Evolutionary conservation across 192 early-diverging fungal species (phyloP).

Genomic region (Coemansia brasiliensis): DNA sequence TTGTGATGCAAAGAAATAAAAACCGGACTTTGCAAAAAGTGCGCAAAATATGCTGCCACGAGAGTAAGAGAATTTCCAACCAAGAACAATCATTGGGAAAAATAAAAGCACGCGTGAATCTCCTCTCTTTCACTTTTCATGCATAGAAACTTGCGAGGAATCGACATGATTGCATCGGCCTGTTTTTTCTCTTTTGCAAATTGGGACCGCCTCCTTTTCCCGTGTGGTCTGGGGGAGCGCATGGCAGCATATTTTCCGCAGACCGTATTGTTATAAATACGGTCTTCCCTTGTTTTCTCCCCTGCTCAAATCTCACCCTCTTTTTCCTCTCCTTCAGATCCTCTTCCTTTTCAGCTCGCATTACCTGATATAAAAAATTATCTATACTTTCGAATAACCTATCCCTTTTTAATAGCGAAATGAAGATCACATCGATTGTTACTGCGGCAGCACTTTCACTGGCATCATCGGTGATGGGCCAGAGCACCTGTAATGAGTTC

Average conservation of each 20-base stretch:
- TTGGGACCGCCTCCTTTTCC: no score
- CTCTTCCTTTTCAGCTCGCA: constrained; percentile 1
- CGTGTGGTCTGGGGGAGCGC: no score
- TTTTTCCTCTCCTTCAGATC: neutral
- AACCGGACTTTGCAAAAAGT: no score
- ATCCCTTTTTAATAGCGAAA: constrained; percentile 3
- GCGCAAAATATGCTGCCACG: no score
- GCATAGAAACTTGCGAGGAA: neutral
- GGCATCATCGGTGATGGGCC: constrained; percentile 26
- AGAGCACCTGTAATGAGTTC: constrained; percentile 38
- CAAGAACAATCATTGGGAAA: no score
- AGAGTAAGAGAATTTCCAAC: no score
- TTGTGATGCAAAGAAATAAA: no score
- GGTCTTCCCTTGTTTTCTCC: neutral
- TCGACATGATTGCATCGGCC: neutral
- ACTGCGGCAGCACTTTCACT: constrained; percentile 14
- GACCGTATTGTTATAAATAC: no score
- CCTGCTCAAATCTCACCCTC: neutral
- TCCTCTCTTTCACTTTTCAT: neutral
- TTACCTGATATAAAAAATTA: no score
- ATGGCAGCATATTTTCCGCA: no score
- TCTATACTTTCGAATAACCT: neutral
- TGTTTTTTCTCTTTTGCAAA: neutral
- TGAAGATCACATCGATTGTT: constrained; percentile 18
- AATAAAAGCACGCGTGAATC: neutral